These are phyloP conservation scores for Fusarium tjaetaba DNA, from an alignment of 2,329 filamentous ascomycete genomes.

Conservation along the genomic window DNA sequence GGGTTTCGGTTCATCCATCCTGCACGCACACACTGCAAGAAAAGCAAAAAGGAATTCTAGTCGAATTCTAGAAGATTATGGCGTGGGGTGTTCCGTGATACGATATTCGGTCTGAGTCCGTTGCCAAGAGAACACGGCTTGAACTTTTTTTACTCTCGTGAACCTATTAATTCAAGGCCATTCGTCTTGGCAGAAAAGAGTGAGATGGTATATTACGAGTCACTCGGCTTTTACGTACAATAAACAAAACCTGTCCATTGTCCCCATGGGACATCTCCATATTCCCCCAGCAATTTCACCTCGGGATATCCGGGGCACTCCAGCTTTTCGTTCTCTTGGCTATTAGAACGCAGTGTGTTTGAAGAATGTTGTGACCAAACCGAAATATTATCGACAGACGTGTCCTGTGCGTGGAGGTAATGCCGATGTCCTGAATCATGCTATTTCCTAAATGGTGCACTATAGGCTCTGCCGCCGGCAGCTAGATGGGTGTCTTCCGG, in stretches of 20 bases:
- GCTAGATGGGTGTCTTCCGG: conserved; percentile 14
- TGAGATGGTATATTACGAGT: conserved; percentile 8
- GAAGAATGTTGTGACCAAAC: background rate
- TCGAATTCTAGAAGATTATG: conserved; percentile 38
- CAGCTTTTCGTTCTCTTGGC: conserved; percentile 30
- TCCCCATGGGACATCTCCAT: conserved; percentile 39
- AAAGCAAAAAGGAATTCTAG: conserved; percentile 24
- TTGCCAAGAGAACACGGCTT: conserved; percentile 9
- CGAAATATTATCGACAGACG: conserved; percentile 12
- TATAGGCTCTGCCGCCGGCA: background rate
- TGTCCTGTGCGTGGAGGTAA: conserved; percentile 25
- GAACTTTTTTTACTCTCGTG: background rate
- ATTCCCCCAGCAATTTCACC: conserved; percentile 20
- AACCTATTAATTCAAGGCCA: background rate
- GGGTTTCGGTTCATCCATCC: background rate
- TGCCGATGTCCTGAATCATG: conserved; percentile 15
- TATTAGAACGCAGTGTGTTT: conserved; percentile 1
- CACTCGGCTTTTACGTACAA: conserved; percentile 40
- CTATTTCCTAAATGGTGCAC: background rate
- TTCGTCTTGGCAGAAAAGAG: background rate
- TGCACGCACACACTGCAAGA: background rate
- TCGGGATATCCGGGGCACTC: conserved; percentile 30
- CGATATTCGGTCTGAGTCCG: conserved; percentile 21
- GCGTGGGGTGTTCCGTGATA: conserved; percentile 9
- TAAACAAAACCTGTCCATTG: conserved; percentile 12